phyloP scores from a whole-genome alignment of 306 rosid genomes.

The Canavalia ensiformis region DNA sequence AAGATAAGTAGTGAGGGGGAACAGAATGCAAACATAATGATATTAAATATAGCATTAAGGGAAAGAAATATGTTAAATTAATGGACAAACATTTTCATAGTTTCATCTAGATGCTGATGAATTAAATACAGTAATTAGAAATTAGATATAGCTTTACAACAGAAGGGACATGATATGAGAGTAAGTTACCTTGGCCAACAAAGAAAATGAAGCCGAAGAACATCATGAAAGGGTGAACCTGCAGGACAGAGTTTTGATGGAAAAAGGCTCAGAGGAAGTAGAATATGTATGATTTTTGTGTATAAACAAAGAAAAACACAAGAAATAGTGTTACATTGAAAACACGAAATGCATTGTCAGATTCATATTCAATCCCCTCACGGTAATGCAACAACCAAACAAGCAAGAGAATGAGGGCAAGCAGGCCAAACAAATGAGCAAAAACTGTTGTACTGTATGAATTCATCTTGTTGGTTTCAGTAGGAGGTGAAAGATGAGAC shows the following conservation, averaged over 20 bases:
- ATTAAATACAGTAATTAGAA: neutral
- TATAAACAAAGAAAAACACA: neutral
- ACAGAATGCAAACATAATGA: too few relatives aligned
- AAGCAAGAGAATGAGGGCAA: conserved; percentile 74
- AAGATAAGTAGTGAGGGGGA: too few relatives aligned
- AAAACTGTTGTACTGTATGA: conserved; percentile 49
- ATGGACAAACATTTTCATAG: neutral
- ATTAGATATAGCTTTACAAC: neutral
- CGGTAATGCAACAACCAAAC: conserved; percentile 87
- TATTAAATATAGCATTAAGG: neutral
- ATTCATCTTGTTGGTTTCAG: conserved; percentile 12
- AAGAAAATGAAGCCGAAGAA: conserved; percentile 75
- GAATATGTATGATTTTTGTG: neutral
- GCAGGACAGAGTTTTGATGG: conserved; percentile 1
- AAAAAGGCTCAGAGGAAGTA: neutral
- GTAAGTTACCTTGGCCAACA: conserved; percentile 74
- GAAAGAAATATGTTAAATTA: neutral
- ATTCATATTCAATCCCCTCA: conserved; percentile 80
- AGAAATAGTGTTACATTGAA: conserved; percentile 65
- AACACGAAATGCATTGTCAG: conserved; percentile 56
- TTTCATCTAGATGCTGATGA: neutral
- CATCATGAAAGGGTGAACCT: conserved; percentile 96
- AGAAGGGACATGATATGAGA: neutral
- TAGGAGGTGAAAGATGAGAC: neutral
- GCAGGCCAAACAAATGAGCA: conserved; percentile 81